Base-by-base conservation (phyloP, 1,284 basidiomycete genomes). In the Ustilago trichophora region DNA sequence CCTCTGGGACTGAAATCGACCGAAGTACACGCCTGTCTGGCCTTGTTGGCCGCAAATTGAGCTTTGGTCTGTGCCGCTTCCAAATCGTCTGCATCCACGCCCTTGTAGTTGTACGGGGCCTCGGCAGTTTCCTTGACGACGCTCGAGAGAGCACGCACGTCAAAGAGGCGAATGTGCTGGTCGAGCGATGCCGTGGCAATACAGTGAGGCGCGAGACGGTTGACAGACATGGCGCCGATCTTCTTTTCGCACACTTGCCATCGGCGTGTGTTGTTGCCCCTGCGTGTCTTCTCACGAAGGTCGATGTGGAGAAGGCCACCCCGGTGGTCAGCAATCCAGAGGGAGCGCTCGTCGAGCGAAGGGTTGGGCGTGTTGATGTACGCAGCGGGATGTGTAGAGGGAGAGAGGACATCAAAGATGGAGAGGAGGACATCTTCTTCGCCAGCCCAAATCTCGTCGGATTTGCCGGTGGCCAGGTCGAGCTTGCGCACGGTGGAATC, bases 221-320 rank as follows among this genome's bases (percentile, higher is more conserved):
- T 78, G 37, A 80, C 64, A n/a, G 78, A 72, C 55, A 80, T 62
- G 29, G 72, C 76, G 19, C 78, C 78, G 52, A 80, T 76, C 66
- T 76, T 80, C 50, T 80, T 80, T 31, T 80, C 78, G 55, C 72
- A 74, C 10, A 78, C 69, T 46, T 80, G 77, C 78, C 78, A 80
- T 13, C 78, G 51, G 10, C 64, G 49, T 4, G 46, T 62, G 11
- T 38, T 49, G 43, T 54, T 48, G 8, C 64, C 56, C 4, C 57
- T 27, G 4, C 68, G 52, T 6, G 34, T 38, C 21, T 46, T 51
- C 32, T 70, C 64, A 18, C 78, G 65, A 29, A 73, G n/a, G 21
- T 80, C 78, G n/a, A 78, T 50, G 45, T 76, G 72, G 6, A 72
- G 44, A 15, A 80, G 37, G 0, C 77, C 78, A 6, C 78, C 78